Evolutionary conservation across 441 rosid species (phyloP), one percentile per base, ranked within the genome.

Genomic region (Eugenia klotzschiana): DNA sequence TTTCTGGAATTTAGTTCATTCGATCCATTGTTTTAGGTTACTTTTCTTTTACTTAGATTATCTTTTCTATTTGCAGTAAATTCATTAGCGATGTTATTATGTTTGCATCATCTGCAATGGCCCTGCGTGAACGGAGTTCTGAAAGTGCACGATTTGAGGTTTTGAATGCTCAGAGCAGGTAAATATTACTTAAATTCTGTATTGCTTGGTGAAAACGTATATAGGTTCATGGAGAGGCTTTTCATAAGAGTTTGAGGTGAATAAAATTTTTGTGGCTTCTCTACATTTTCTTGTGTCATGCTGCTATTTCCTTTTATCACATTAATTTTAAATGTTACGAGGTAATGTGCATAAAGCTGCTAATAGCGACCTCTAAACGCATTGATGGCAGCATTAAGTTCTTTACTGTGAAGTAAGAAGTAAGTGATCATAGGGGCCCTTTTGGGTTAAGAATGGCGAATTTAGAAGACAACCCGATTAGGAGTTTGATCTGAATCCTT

Each of bases 101-200:
- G 99, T 87, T 84, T 64, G 96, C 91, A 82, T 94, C 99, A 83
- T 96, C 98, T 85, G 92, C 98, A 88, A 91, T 98, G 95, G 94
- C 98, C 49, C 87, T 89, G 85, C 90, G 99, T 43, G 98, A 95
- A 82, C 93, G 98, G 88, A 92, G 98, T 88, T 91, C 98, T 86
- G 99, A 98, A 90, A 93, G 94, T 88, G 99, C 98, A 73, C 94
- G 95, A 26, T 98, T 98, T 81, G 99, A 96, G 91, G 84, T 98
- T 86, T 90, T 98, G 92, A 92, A 82, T 90, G 91, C 94, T 50
- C 90, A 96, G 49, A 87, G 93, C 86, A 95, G 99, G 99, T 94
- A 91, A 84, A 41, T 18, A 69, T 57, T 84, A 64, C 14, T 13
- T 27, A 14, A 80, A 80, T 40, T 29, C 82, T 46, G 11, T 27